Conservation (phyloP, 169 alveolate species). For the Plasmodium billcollinsi region DNA sequence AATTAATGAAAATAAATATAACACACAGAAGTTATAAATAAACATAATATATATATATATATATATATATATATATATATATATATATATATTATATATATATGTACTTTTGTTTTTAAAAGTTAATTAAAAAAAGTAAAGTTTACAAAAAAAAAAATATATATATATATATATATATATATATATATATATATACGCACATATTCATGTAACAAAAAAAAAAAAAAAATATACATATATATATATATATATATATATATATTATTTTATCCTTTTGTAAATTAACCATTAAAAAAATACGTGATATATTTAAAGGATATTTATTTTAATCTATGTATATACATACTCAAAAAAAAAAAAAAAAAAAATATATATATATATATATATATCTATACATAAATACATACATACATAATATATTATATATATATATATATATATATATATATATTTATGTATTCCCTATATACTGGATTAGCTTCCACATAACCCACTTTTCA, state of each 20-base stretch:
- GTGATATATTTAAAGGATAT: neutral
- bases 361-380: too few relatives aligned
- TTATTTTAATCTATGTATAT: neutral
- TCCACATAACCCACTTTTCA: too few relatives aligned
- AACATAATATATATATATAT: neutral
- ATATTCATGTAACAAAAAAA: neutral
- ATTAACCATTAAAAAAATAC: too few relatives aligned
- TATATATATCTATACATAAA: neutral
- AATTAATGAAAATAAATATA: neutral
- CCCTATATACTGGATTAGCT: too few relatives aligned
- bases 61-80: neutral
- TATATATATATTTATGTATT: neutral
- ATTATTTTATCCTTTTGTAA: too few relatives aligned
- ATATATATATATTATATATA: neutral
- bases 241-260: neutral
- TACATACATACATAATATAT: neutral
- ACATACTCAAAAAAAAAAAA: neutral
- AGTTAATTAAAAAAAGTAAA: too few relatives aligned
- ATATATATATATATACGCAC: neutral
- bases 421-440: neutral
- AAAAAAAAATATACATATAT: too few relatives aligned
- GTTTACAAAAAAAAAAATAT: neutral
- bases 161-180: constrained; percentile 6
- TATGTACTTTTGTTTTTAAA: too few relatives aligned
- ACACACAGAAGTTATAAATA: neutral